A percentile compares a stretch with the other conserved stretches of the same genome.
Conservation (phyloP, 1,139 yeast species). For the Yamadazyma kanchanaburiensis region DNA sequence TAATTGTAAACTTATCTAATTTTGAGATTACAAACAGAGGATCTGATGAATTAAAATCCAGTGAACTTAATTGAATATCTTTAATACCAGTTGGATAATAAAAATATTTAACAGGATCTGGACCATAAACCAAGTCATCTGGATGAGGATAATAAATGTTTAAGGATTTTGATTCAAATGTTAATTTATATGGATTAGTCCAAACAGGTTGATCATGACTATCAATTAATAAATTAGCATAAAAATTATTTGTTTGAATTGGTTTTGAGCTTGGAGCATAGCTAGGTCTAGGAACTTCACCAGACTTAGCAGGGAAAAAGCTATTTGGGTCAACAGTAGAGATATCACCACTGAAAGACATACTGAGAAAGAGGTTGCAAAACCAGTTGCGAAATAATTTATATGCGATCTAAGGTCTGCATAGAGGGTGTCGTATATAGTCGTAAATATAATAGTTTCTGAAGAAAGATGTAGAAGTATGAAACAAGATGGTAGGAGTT, state of each 20-base stretch:
- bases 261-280: slow-evolving; percentile 31
- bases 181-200: slow-evolving; percentile 74
- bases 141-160: slow-evolving; percentile 58
- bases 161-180: slow-evolving; percentile 42
- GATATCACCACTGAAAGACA: slow-evolving; percentile 31
- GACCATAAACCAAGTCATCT: slow-evolving; percentile 59
- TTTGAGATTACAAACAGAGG: slow-evolving; percentile 18
- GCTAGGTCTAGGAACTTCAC: slow-evolving; percentile 37
- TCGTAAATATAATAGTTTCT: too few relatives aligned
- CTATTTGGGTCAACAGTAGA: slow-evolving; percentile 42
- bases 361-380: slow-evolving; percentile 6
- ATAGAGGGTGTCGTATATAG: too few relatives aligned
- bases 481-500: too few relatives aligned
- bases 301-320: slow-evolving; percentile 37
- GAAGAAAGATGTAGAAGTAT: too few relatives aligned
- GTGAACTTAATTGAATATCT: slow-evolving; percentile 21
- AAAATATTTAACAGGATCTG: slow-evolving; percentile 46
- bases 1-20: slow-evolving; percentile 20
- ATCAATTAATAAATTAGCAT: slow-evolving; percentile 66
- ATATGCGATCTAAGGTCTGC: too few relatives aligned
- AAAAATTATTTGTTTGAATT: slow-evolving; percentile 73
- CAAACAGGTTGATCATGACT: slow-evolving; percentile 56
- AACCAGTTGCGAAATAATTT: too few relatives aligned
- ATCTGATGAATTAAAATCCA: slow-evolving; percentile 19
- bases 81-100: slow-evolving; percentile 26